Conservation (phyloP, 257 asterid species). For the Nicotiana obtusifolia region DNA sequence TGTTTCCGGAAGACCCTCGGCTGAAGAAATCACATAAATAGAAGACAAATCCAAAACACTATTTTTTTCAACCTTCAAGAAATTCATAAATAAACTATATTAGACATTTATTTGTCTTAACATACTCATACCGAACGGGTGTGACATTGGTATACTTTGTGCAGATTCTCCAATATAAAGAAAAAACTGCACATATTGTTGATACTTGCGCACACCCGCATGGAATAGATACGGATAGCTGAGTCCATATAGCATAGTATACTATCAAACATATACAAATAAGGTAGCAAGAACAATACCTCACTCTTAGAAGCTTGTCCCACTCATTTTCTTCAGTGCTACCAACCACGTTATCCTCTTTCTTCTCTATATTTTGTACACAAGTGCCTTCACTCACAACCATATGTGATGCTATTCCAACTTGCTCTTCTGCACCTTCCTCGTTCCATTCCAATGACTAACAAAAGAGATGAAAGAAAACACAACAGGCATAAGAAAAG, state of each 20-base stretch:
- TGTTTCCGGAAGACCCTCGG: too few relatives aligned
- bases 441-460: slow-evolving; percentile 91
- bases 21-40: not conserved
- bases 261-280: not conserved
- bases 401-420: slow-evolving; percentile 39
- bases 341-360: slow-evolving; percentile 42
- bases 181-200: not conserved
- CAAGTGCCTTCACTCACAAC: slow-evolving; percentile 34
- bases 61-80: not conserved
- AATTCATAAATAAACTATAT: not conserved
- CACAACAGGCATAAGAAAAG: not conserved
- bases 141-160: not conserved
- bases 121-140: not conserved
- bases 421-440: slow-evolving; percentile 70
- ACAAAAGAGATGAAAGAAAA: slow-evolving; percentile 8
- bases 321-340: slow-evolving; percentile 77
- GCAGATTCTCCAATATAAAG: not conserved
- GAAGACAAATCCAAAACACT: not conserved
- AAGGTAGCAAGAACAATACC: slow-evolving; percentile 33
- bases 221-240: not conserved
- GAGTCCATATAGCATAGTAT: not conserved
- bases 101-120: not conserved
- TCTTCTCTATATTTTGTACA: slow-evolving; percentile 50
- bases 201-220: not conserved
- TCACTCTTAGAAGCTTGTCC: slow-evolving; percentile 92